A percentile compares a stretch with the other conserved stretches of the same genome.
Conservation (phyloP, 2,329 filamentous ascomycete genomes). For the Penicillium brasilianum region DNA sequence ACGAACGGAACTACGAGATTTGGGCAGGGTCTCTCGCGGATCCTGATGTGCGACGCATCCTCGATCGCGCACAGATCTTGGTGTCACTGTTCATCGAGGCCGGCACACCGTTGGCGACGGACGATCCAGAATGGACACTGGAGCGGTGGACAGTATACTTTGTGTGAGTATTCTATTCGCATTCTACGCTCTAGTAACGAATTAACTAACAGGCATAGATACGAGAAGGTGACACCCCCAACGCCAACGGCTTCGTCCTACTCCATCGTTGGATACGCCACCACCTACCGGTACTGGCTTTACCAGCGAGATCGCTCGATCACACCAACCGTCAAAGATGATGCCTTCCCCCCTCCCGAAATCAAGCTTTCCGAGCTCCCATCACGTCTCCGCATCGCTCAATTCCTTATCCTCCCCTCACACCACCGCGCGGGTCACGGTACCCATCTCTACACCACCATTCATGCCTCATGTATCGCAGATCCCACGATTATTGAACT, state of each 20-base stretch:
- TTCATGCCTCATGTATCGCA: constrained; percentile 72
- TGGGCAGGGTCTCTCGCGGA: constrained; percentile 80
- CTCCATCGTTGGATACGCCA: constrained; percentile 85
- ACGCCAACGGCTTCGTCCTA: constrained; percentile 65
- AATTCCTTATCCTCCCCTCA: constrained; percentile 88
- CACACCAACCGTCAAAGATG: constrained; percentile 51
- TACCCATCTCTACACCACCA: constrained; percentile 76
- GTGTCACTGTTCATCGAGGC: constrained; percentile 91
- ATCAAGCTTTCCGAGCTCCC: constrained; percentile 66
- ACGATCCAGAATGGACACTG: constrained; percentile 72
- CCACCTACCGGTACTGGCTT: constrained; percentile 83
- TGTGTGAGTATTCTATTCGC: constrained; percentile 58
- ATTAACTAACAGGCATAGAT: constrained; percentile 43
- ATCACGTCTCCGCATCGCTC: constrained; percentile 82
- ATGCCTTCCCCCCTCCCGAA: constrained; percentile 48
- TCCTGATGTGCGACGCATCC: constrained; percentile 68
- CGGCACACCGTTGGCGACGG: constrained; percentile 74
- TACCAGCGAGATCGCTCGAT: constrained; percentile 47
- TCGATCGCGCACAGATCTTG: constrained; percentile 82
- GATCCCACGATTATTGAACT: constrained; percentile 76
- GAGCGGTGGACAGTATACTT: constrained; percentile 93
- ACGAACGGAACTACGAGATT: constrained; percentile 75
- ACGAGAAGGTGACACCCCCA: constrained; percentile 59
- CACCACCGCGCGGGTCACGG: constrained; percentile 84
- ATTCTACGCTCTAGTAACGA: too few relatives aligned